Percentiles rank a stretch among this genome's conserved stretches.
Evolutionary conservation across 2,329 filamentous ascomycete genomes (phyloP).

Genomic region (Talaromyces pinophilus): DNA sequence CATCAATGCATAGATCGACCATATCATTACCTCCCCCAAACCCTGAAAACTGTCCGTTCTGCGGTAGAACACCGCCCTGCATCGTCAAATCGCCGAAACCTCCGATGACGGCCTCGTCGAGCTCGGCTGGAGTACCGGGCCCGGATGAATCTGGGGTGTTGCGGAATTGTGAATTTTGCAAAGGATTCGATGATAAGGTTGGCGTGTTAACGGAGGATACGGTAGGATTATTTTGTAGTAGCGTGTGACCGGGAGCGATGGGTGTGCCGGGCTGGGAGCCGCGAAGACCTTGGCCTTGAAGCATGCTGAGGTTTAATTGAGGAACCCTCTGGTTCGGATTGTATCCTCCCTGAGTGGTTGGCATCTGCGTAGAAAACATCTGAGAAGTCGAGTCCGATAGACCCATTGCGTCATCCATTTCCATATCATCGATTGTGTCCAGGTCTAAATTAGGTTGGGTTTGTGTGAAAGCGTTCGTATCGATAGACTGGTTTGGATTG

Average conservation of each 20-base stretch:
- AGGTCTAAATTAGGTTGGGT: slow-evolving; percentile 55
- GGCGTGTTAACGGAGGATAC: slow-evolving; percentile 97
- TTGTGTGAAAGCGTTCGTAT: slow-evolving; percentile 29
- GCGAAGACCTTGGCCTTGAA: slow-evolving; percentile 72
- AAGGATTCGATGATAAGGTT: slow-evolving; percentile 76
- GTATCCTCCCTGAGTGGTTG: slow-evolving; percentile 60
- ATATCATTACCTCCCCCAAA: slow-evolving; percentile 53
- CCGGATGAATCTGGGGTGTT: slow-evolving; percentile 66
- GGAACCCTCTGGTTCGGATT: slow-evolving; percentile 59
- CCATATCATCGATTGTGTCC: slow-evolving; percentile 91
- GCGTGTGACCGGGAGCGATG: slow-evolving; percentile 65
- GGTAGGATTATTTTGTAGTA: slow-evolving; percentile 89
- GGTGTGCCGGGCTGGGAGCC: slow-evolving; percentile 86
- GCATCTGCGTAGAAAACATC: slow-evolving; percentile 58
- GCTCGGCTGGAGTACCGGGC: slow-evolving; percentile 69
- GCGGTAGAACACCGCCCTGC: slow-evolving; percentile 50
- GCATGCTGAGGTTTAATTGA: slow-evolving; percentile 77
- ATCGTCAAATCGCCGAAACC: slow-evolving; percentile 64
- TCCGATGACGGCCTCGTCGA: slow-evolving; percentile 72
- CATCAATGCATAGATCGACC: slow-evolving; percentile 74
- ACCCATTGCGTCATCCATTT: slow-evolving; percentile 83
- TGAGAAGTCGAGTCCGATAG: slow-evolving; percentile 42
- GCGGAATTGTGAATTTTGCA: slow-evolving; percentile 57
- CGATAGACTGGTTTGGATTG: slow-evolving; percentile 34
- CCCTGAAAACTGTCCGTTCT: slow-evolving; percentile 42